Evolutionary conservation across 2,329 filamentous ascomycete species (phyloP).

Genomic region (Cryphonectria nitschkei): DNA sequence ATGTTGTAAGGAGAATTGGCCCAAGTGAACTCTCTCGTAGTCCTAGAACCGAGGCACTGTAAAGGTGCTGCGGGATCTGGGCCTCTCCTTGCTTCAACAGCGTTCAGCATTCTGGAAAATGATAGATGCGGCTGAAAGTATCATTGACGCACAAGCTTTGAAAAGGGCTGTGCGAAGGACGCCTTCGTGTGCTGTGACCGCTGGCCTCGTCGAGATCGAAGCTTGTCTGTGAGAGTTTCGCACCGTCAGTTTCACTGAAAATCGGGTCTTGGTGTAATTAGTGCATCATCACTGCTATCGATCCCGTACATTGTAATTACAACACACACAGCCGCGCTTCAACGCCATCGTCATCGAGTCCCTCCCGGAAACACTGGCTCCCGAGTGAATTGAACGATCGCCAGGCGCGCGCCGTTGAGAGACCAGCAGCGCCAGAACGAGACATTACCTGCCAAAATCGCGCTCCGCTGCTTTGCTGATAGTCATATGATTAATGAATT

Average conservation of each 20-base stretch:
- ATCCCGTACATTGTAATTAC: not conserved
- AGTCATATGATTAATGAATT: not conserved
- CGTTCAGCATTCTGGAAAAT: not conserved
- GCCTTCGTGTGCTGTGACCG: not conserved
- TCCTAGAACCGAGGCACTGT: not conserved
- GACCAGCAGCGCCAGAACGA: not conserved
- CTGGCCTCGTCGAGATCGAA: not conserved
- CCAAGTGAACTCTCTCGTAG: not conserved
- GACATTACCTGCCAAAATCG: not conserved
- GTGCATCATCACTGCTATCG: slow-evolving; percentile 3
- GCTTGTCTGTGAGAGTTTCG: not conserved
- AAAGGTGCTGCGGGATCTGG: not conserved
- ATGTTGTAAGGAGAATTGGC: not conserved
- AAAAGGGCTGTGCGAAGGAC: not conserved
- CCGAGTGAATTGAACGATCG: slow-evolving; percentile 3
- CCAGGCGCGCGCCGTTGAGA: slow-evolving; percentile 7
- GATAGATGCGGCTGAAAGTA: not conserved
- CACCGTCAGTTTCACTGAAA: not conserved
- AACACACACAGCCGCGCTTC: not conserved
- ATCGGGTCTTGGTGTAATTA: not conserved
- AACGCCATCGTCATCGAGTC: slow-evolving; percentile 21
- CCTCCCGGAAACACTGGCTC: not conserved
- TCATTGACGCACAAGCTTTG: not conserved
- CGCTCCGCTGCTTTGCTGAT: not conserved
- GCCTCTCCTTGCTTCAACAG: not conserved